These are phyloP conservation scores for Colletotrichum acutatum DNA, from an alignment of 2,329 filamentous ascomycete genomes.

Conservation along the genomic window DNA sequence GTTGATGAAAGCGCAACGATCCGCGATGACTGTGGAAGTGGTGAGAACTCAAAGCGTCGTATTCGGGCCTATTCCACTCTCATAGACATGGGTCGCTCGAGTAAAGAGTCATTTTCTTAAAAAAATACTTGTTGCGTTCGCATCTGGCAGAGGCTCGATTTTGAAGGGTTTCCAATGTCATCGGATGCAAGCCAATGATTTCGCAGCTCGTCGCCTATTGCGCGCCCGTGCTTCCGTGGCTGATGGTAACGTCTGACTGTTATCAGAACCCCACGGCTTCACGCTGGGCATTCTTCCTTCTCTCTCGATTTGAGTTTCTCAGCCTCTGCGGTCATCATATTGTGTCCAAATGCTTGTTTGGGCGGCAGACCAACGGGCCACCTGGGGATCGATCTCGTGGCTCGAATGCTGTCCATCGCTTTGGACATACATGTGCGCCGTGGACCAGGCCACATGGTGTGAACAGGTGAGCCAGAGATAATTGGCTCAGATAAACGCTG, in stretches of 20 bases:
- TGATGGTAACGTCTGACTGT: neutral
- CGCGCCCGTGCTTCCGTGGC: too few relatives aligned
- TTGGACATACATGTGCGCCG: slow-evolving; percentile 7
- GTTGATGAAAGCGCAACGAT: neutral
- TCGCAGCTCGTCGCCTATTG: neutral
- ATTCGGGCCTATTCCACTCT: neutral
- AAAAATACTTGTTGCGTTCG: neutral
- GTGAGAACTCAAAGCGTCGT: slow-evolving; percentile 12
- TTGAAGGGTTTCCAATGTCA: neutral
- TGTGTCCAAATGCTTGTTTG: neutral
- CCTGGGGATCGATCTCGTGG: neutral
- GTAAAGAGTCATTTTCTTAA: neutral
- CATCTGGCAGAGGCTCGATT: neutral
- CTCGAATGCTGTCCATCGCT: neutral
- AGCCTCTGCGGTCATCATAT: neutral
- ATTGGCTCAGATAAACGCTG: slow-evolving; percentile 25
- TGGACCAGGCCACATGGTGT: neutral
- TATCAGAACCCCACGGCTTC: neutral
- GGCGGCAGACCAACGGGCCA: neutral
- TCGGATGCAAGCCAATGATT: neutral
- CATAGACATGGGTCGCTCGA: neutral
- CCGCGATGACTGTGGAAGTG: neutral
- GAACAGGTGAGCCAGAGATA: neutral
- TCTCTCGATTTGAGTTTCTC: neutral
- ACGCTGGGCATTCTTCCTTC: neutral